phyloP scores from a whole-genome alignment of 2,329 filamentous ascomycete species.

The Bipolaris oryzae region DNA sequence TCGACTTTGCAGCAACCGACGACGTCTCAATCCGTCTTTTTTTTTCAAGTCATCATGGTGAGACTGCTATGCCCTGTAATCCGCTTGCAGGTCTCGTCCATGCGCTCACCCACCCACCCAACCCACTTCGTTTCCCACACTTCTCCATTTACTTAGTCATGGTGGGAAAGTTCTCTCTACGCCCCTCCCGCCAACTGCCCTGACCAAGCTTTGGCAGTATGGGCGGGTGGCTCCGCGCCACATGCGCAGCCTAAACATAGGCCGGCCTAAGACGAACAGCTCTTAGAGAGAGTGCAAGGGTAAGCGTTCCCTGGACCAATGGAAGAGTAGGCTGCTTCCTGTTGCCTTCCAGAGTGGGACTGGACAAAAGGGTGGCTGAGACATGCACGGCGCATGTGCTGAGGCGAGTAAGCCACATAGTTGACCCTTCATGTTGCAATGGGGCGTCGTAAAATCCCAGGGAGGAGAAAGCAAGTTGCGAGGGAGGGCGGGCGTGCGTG shows the following conservation, averaged over 20 bases:
- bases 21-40: neutral
- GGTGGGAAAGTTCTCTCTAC: neutral
- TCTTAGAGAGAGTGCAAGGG: neutral
- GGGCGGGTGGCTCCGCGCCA: constrained; percentile 13
- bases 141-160: neutral
- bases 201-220: constrained; percentile 4
- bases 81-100: neutral
- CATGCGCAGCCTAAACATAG: constrained; percentile 11
- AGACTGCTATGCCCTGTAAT: neutral
- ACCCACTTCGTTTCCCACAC: neutral
- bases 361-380: constrained; percentile 5
- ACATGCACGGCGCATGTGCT: constrained; percentile 5
- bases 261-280: neutral
- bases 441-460: neutral
- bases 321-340: neutral
- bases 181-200: constrained; percentile 3
- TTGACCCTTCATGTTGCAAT: neutral
- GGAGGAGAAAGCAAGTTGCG: neutral
- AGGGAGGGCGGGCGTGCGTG: too few relatives aligned
- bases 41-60: neutral
- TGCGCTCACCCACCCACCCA: too few relatives aligned
- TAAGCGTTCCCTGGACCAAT: neutral
- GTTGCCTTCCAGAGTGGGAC: neutral
- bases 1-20: neutral
- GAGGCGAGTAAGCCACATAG: constrained; percentile 3